phyloP scores from a whole-genome alignment of 2,329 filamentous ascomycete species.

The Curvularia spicifera region DNA sequence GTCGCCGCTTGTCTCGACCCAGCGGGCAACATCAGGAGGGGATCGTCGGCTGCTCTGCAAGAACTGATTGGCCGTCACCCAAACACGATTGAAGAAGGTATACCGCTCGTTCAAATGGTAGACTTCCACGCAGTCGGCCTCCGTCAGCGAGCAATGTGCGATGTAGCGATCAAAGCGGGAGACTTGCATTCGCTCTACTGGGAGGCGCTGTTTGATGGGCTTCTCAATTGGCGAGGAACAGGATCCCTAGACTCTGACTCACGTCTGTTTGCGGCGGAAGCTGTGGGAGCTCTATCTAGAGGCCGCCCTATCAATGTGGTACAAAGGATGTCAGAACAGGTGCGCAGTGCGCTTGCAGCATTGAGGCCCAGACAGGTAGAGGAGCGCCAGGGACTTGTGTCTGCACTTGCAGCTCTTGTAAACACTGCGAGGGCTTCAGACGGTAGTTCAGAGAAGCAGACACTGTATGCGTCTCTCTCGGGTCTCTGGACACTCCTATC shows the following conservation, averaged over 20 bases:
- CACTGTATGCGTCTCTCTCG: conserved; percentile 21
- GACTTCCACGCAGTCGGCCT: conserved; percentile 94
- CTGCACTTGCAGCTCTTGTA: conserved; percentile 55
- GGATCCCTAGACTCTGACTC: conserved; percentile 77
- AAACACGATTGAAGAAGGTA: conserved; percentile 80
- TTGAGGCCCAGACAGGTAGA: conserved; percentile 68
- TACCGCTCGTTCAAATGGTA: conserved; percentile 83
- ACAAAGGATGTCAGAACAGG: conserved; percentile 48
- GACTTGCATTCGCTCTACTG: conserved; percentile 70
- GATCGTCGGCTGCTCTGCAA: conserved; percentile 90
- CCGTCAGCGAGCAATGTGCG: conserved; percentile 78
- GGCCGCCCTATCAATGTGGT: conserved; percentile 44
- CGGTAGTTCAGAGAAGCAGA: background rate
- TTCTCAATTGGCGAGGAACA: conserved; percentile 88
- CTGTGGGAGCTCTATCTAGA: conserved; percentile 67
- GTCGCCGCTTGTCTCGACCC: conserved; percentile 85
- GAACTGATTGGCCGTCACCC: conserved; percentile 94
- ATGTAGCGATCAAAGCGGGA: conserved; percentile 74
- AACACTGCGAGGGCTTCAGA: conserved; percentile 9
- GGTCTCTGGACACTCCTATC: conserved; percentile 43
- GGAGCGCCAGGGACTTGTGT: conserved; percentile 71
- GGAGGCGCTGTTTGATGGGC: conserved; percentile 69
- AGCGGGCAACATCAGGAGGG: conserved; percentile 89
- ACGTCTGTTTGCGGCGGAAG: conserved; percentile 72
- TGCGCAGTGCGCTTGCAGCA: conserved; percentile 55